Base-by-base conservation (phyloP, 441 rosid species). In the Populus hybrid region DNA sequence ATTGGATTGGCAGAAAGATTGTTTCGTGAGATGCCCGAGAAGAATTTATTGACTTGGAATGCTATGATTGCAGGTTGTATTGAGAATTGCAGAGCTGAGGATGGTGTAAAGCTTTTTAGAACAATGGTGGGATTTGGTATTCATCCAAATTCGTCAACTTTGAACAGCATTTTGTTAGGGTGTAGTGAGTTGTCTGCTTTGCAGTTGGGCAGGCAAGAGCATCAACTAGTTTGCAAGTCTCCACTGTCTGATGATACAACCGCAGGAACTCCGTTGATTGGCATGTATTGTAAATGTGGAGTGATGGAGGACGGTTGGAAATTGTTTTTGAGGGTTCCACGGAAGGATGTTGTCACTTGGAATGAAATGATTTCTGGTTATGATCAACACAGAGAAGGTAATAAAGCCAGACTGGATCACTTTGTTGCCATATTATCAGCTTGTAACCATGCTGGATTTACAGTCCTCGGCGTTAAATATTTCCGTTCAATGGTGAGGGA, bases 201-300 rank as follows among this genome's bases (percentile, higher is more conserved):
- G 83, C 92, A 66, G 76, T 72, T 91, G 42, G 98, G 98, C 4
- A 90, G 71, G 81, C 95, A 91, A 81, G 83, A 93, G 82, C 97
- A 94, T 88, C 97, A 93, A 82, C 78, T 87, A 18, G 88, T 90
- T 71, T 82, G 77, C 63, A 94, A 90, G 82, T 86, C 89, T 71
- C 80, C 82, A 0, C 71, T 90, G 78, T 76, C 68, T 45, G 35
- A 71, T 28, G 87, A 93, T 72, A 75, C 82, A 31, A 85, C 91
- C 1, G 89, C 88, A 5, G 77, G 84, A 66, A 94, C 94, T 76
- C 88, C 94, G 14, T 77, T 92, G 84, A 81, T 90, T 68, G 90
- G 95, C 82, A 92, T 93, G 97, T 92, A 94, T 36, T 90, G 91
- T 64, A 94, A 94, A 80, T 92, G 97, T 78, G 98, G 99, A 69